Conservation (phyloP, 257 asterid genomes). For the Ligustrum vulgare region DNA sequence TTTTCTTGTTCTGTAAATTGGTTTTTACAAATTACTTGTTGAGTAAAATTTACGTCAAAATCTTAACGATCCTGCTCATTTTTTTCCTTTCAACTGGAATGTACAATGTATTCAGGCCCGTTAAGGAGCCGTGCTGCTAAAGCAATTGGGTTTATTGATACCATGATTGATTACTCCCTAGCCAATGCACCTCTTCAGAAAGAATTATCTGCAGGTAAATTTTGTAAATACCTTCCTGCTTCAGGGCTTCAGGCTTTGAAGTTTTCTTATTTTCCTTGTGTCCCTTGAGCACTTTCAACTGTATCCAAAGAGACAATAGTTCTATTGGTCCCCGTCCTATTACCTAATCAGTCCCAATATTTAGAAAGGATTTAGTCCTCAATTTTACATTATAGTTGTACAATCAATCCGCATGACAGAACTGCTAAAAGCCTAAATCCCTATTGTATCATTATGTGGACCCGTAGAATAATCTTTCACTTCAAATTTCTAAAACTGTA, state of each 20-base stretch:
- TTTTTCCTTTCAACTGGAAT: constrained; percentile 9
- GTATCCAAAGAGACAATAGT: background rate
- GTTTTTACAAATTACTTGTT: background rate
- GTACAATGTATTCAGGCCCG: constrained; percentile 49
- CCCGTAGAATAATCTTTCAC: background rate
- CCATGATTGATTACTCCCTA: constrained; percentile 87
- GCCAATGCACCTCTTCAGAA: constrained; percentile 82
- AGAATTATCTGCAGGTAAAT: constrained; percentile 73
- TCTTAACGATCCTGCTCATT: constrained; percentile 1
- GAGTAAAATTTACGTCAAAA: background rate
- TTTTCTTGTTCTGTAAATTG: background rate
- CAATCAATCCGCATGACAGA: background rate
- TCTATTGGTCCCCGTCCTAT: background rate
- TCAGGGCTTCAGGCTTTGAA: background rate
- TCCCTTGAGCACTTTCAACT: background rate
- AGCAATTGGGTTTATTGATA: constrained; percentile 88
- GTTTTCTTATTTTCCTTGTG: background rate
- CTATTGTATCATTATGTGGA: background rate
- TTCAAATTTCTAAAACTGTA: background rate
- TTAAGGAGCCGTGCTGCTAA: constrained; percentile 89
- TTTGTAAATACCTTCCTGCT: background rate
- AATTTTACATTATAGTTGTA: too few species aligned
- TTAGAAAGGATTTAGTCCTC: too few species aligned
- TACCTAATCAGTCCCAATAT: too few species aligned
- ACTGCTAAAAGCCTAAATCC: background rate